phyloP scores from a whole-genome alignment of 257 asterid genomes.

The Solanum habrochaites region DNA sequence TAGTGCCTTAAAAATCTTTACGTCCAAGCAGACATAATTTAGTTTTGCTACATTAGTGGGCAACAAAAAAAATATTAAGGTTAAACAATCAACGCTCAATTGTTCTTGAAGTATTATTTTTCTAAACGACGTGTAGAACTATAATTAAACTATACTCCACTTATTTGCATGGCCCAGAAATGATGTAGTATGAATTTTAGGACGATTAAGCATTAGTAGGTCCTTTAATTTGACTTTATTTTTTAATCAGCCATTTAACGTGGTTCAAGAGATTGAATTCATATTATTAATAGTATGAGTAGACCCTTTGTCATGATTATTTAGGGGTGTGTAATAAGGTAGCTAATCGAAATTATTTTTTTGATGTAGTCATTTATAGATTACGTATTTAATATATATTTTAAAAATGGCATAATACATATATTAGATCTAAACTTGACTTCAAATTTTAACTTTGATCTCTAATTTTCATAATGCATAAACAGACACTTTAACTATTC shows the following conservation, averaged over 20 bases:
- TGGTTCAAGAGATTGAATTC: not conserved
- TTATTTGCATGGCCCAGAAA: not conserved
- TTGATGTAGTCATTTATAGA: too few species aligned
- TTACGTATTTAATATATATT: too few species aligned
- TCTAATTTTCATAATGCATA: too few species aligned
- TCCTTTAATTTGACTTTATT: not conserved
- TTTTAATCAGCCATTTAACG: not conserved
- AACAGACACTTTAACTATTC: too few species aligned
- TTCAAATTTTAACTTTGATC: too few species aligned
- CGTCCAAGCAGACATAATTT: not conserved
- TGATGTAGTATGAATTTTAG: not conserved
- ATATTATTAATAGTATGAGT: not conserved
- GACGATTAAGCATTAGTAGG: not conserved
- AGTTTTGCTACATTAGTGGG: not conserved
- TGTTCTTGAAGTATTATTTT: not conserved
- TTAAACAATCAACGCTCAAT: not conserved
- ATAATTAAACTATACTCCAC: not conserved
- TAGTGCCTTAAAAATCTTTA: not conserved
- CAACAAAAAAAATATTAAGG: not conserved
- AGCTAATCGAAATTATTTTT: not conserved
- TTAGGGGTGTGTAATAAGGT: not conserved
- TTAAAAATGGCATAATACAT: too few species aligned
- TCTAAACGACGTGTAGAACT: not conserved
- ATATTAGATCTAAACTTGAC: too few species aligned
- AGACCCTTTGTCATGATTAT: not conserved